These are phyloP conservation scores for Tetradesmus lagerheimii DNA, from an alignment of 139 green algal genomes.

Conservation along the genomic window DNA sequence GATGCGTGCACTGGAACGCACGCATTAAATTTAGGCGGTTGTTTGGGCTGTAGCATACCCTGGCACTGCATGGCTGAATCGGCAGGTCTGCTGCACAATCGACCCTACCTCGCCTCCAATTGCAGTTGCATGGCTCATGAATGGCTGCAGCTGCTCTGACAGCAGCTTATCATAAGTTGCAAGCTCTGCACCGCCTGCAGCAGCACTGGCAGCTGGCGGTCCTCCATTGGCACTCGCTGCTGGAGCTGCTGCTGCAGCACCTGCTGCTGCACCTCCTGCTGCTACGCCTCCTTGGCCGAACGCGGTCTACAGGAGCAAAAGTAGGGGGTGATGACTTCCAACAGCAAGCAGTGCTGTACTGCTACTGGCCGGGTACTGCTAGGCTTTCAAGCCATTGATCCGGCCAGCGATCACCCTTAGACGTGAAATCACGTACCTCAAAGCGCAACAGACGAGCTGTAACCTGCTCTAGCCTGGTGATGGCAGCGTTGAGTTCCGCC, in stretches of 20 bases:
- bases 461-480: conserved; percentile 40
- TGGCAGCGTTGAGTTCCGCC: conserved; percentile 24
- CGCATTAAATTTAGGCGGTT: too few relatives aligned
- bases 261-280: neutral
- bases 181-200: neutral
- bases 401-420: neutral
- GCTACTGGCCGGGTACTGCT: neutral
- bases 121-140: conserved; percentile 4
- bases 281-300: neutral
- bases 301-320: neutral
- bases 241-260: neutral
- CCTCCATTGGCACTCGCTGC: neutral
- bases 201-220: neutral
- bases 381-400: neutral
- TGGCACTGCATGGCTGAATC: too few relatives aligned
- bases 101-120: conserved; percentile 26
- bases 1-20: too few relatives aligned
- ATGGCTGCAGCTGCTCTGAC: conserved; percentile 15
- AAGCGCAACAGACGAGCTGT: conserved; percentile 17
- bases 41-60: too few relatives aligned
- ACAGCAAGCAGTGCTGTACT: neutral
- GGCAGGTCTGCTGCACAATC: too few relatives aligned
- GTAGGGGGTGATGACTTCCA: neutral
- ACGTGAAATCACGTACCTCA: neutral
- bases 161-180: conserved; percentile 44